phyloP scores from a whole-genome alignment of 2,329 filamentous ascomycete species.

The Berkeleyomyces rouxiae region DNA sequence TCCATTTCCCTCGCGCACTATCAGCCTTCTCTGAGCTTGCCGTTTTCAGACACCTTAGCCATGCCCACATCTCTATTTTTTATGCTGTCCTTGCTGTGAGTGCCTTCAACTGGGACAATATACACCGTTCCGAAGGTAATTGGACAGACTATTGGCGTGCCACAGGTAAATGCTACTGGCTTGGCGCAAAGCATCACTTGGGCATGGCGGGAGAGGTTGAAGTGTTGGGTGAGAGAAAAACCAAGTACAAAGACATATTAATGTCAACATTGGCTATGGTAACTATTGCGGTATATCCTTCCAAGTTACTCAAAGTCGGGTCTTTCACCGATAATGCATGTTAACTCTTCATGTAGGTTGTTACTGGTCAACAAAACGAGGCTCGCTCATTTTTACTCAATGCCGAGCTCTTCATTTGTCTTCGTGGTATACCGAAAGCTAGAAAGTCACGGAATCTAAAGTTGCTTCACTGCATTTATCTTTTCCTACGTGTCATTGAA shows the following conservation, averaged over 20 bases:
- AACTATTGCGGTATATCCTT: constrained; percentile 18
- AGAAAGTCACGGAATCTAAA: constrained; percentile 26
- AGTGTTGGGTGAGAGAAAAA: constrained; percentile 21
- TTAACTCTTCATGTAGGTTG: constrained; percentile 11
- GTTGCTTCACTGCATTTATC: constrained; percentile 31
- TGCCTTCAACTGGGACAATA: constrained; percentile 22
- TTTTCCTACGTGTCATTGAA: constrained; percentile 28
- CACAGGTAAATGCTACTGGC: constrained; percentile 20
- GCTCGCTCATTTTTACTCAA: constrained; percentile 25
- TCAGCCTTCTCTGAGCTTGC: constrained; percentile 22
- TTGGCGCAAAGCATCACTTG: constrained; percentile 18
- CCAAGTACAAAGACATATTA: constrained; percentile 26
- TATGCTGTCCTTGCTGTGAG: constrained; percentile 24
- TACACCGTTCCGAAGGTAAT: constrained; percentile 16
- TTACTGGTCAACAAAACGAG: constrained; percentile 19
- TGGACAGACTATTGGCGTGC: neutral
- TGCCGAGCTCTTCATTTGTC: constrained; percentile 27
- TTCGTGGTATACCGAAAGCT: constrained; percentile 22
- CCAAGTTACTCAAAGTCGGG: too few species aligned
- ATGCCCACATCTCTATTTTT: constrained; percentile 23
- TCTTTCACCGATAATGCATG: too few species aligned
- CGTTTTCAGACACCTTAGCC: constrained; percentile 21
- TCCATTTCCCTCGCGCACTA: constrained; percentile 24
- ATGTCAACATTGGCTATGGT: constrained; percentile 27
- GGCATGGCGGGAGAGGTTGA: constrained; percentile 19